Evolutionary conservation across 2,329 filamentous ascomycete species (phyloP), one percentile per base, ranked within the genome.

Genomic region (Epichloe aotearoae): DNA sequence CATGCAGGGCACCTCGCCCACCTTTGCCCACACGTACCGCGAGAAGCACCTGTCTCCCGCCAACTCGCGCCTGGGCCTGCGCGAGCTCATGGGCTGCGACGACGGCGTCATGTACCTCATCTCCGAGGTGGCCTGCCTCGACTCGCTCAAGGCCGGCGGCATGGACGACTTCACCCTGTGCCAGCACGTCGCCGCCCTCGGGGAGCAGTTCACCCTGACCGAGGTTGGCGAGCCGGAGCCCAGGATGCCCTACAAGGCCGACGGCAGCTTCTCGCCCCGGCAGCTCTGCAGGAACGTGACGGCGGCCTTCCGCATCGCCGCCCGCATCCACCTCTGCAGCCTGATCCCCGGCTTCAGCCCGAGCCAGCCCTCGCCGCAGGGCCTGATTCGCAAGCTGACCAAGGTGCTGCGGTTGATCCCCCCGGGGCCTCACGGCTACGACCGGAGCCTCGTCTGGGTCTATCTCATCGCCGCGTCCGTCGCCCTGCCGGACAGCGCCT

Each of bases 61-160:
- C 55, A 78, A 79, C 66, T 69, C 75, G 20, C 79, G 74, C 50
- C 73, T 83, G 14, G 93, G 93, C 11, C 77, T 98, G 38, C 83
- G 85, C 49, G 89, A 95, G 71, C 78, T 97, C 48, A 97, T 97
- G 90, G 93, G 93, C 58, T 97, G 93, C 67, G 91, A 97, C 56
- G 93, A 98, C 69, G 82, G 83, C 20, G 86, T 97, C 69, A 96
- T 98, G 89, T 97, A 95, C 67, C 76, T 97, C 60, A 95, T 98
- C 65, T 95, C 89, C 2, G 93, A 98, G 70, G 95, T 97, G 60
- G 88, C 91, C 50, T 97, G 93, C 68, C 81, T 98, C 49, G 93
- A 97, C 66, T 86, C 87, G 3, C 79, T 96, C 56, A 94, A 93
- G 74, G 72, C 75, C 39, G 81, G 86, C 53, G 86, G 86, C 59